Evolutionary conservation across 768 basidiomycete species (phyloP), one percentile per base, ranked within the genome.

Genomic region (Lentinula sp.): DNA sequence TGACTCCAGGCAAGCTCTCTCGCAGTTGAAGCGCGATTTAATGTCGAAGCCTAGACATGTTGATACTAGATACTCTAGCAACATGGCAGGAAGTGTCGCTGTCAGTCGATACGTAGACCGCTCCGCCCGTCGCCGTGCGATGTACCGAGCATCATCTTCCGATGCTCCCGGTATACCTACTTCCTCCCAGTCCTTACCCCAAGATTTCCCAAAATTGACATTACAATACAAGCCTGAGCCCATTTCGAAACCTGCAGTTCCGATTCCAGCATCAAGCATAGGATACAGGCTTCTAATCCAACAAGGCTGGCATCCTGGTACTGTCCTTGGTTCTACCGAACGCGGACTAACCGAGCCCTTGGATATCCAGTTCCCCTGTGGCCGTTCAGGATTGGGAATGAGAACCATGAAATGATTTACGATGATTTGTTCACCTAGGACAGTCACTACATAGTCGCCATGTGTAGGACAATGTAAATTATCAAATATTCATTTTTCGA

Each of bases 291-390:
- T 93, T 35, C 75, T 92, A 0, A 74, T 85, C 70, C 87, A 85
- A 68, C 88, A 89, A 70, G 90, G 90, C 1, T 93, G 91, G 91
- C 74, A 77, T 16, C 90, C 88, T 8, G 91, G 90, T 0, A 77
- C 78, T 23, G 75, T 80, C 3, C 77, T 88, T 16, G 85, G 85
- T 2, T 62, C 67, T 13, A 57, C 69, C 6, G 63, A 65, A 16
- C 69, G 67, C 10, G 69, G 70, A 15, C 70, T 86, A 15, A 72
- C 84, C n/a, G 84, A 83, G 32, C 88, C 88, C 1, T 70, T 90
- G 6, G 37, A 51, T 5, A 13, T 52, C n/a, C 52, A 43, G 12
- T n/a, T 15, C 12, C 39, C 28, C n/a, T 28, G 16, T 42, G 71
- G 78, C 59, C 74, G 87, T 50, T 79, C 81, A 12, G 87, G 88